Conservation (phyloP, 495 filamentous ascomycete genomes). For the Lophium mytilinum region DNA sequence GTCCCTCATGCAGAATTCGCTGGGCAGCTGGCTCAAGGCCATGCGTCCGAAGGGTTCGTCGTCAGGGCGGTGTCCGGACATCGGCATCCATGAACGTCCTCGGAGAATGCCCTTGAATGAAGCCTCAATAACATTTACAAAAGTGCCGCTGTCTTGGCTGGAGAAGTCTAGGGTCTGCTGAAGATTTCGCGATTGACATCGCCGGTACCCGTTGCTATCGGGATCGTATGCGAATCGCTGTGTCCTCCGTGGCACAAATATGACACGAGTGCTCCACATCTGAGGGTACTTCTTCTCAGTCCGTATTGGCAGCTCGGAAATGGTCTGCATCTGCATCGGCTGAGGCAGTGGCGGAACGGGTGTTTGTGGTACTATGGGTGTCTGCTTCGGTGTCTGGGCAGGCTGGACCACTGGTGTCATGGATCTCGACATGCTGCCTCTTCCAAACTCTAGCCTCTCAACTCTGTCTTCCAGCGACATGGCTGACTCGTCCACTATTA, state of each 20-base stretch:
- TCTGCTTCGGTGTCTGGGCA: slow-evolving; percentile 5
- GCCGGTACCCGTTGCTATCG: slow-evolving; percentile 23
- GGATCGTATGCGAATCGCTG: slow-evolving; percentile 24
- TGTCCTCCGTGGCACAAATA: slow-evolving; percentile 24
- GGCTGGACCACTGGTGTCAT: slow-evolving; percentile 14
- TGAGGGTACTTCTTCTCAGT: slow-evolving; percentile 25
- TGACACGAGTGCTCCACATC: slow-evolving; percentile 22
- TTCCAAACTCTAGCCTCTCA: slow-evolving; percentile 16
- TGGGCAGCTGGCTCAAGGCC: slow-evolving; percentile 17
- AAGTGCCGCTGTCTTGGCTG: slow-evolving; percentile 21
- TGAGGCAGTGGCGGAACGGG: slow-evolving; percentile 13
- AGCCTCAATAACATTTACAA: slow-evolving; percentile 21
- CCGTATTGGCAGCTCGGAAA: slow-evolving; percentile 22
- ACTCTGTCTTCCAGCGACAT: slow-evolving; percentile 28
- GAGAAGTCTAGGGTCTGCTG: slow-evolving; percentile 23
- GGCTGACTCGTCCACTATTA: slow-evolving; percentile 23
- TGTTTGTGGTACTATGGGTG: slow-evolving; percentile 9
- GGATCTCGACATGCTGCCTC: slow-evolving; percentile 11
- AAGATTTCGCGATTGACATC: slow-evolving; percentile 25
- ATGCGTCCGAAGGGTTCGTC: slow-evolving; percentile 22
- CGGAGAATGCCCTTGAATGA: slow-evolving; percentile 24
- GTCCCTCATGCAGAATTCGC: slow-evolving; percentile 16
- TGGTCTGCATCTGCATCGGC: slow-evolving; percentile 8
- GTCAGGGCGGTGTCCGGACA: slow-evolving; percentile 17
- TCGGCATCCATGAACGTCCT: slow-evolving; percentile 27